Conservation (phyloP, 75 land plant genomes). For the Isoetes taiwanensis region DNA sequence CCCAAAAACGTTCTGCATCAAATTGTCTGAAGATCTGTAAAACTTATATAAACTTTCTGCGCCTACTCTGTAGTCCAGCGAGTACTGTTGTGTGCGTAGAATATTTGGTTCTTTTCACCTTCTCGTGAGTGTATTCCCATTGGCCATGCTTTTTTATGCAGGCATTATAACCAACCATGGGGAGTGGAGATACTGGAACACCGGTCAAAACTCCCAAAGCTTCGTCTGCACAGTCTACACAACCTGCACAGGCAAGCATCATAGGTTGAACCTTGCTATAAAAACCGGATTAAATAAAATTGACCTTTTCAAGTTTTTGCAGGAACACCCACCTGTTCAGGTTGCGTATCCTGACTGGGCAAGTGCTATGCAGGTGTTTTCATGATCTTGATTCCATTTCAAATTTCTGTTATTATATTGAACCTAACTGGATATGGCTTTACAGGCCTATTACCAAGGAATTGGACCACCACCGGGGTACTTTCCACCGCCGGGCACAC, state of each 20-base stretch:
- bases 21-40: no score
- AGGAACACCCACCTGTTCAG: constrained; percentile 29
- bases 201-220: constrained; percentile 36
- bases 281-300: no score
- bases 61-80: no score
- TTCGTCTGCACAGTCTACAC: constrained; percentile 37
- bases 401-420: constrained; percentile 1
- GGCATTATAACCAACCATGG: constrained; percentile 23
- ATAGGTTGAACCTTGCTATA: no score
- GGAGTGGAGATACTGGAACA: constrained; percentile 42
- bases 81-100: no score
- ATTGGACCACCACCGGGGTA: constrained; percentile 69
- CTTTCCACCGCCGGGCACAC: constrained; percentile 42
- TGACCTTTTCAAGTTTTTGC: no score
- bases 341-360: constrained; percentile 63
- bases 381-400: no score
- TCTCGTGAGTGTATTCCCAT: no score
- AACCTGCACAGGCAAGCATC: constrained; percentile 19
- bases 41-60: no score
- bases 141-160: neutral
- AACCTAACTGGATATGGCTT: neutral
- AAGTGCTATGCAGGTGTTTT: constrained; percentile 63
- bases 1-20: no score
- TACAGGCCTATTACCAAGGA: constrained; percentile 83
- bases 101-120: no score